Evolutionary conservation across 345 rosid genomes (phyloP), one percentile per base, ranked within the genome.

Genomic region (Eucalyptus erythrocorys): DNA sequence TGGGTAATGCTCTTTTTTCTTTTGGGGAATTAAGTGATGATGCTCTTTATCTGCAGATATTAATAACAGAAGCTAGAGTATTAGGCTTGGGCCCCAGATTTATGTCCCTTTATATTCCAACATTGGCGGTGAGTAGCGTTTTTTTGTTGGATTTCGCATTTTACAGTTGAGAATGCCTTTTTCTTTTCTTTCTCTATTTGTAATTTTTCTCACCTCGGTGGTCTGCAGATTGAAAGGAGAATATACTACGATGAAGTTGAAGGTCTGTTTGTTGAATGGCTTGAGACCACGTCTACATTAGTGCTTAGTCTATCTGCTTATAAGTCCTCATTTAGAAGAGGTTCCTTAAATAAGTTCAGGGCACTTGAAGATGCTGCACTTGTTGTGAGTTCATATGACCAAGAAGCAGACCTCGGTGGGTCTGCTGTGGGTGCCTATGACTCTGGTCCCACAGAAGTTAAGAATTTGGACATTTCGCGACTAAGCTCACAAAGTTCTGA

Each of bases 51-150:
- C 55, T 93, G 89, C 96, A 97, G 99, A 90, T 95, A 89, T 89
- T 94, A 85, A 90, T 95, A 10, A 91, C 98, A 5, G 96, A 96
- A 91, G 99, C 97, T 47, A 92, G 98, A 92, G 99, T 97, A 47
- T 47, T 96, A 93, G 96, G 92, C 89, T 89, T 97, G 85, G 99
- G 99, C 51, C 97, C 97, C 48, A 95, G 93, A 88, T 97, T 97
- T 92, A 95, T 97, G 98, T 92, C 99, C 81, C 86, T 97, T 61
- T 97, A 96, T 89, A 93, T 97, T 57, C 92, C 92, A 90, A 94
- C 95, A 90, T 91, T 97, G 47, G 95, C 96, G 43, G 99, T 96
- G 92, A 94, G 98, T 92, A 45, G 32, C 49, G 86, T 30, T 26
- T 34, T 42, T 48, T 10, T 81, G 32, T 40, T 48, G 45, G 13